phyloP scores from a whole-genome alignment of 257 asterid species.

The Datura wrightii region DNA sequence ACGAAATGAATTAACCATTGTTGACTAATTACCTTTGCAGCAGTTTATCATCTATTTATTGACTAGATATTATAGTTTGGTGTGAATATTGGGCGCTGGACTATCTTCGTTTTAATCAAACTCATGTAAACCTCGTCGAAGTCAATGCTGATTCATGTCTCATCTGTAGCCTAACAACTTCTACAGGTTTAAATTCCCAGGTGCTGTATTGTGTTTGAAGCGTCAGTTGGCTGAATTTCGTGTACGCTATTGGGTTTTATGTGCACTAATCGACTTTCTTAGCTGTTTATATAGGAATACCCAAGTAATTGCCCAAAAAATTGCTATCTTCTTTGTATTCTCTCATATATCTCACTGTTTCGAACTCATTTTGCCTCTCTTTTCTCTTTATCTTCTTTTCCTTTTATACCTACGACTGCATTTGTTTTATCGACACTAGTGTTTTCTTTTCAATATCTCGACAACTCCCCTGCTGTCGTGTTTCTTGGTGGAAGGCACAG shows the following conservation, averaged over 20 bases:
- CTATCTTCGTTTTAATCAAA: not conserved
- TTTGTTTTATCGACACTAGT: not conserved
- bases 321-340: slow-evolving; percentile 32
- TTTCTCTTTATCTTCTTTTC: slow-evolving; percentile 16
- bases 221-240: not conserved
- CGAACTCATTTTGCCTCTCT: not conserved
- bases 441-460: slow-evolving; percentile 19
- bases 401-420: slow-evolving; percentile 9
- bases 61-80: not conserved
- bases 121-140: not conserved
- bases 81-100: not conserved
- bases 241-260: not conserved
- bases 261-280: not conserved
- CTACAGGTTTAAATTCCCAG: too few relatives aligned
- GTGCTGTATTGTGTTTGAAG: not conserved
- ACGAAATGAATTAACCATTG: too few relatives aligned
- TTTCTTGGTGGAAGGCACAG: slow-evolving; percentile 49
- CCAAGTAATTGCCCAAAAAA: not conserved
- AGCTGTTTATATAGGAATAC: not conserved
- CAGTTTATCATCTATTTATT: not conserved
- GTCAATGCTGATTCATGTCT: not conserved
- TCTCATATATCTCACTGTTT: slow-evolving; percentile 20
- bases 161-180: slow-evolving; percentile 1
- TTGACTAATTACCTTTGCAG: too few relatives aligned
- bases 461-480: slow-evolving; percentile 45